Base-by-base conservation (phyloP, 2,329 filamentous ascomycete species). In the Colletotrichum agaves region DNA sequence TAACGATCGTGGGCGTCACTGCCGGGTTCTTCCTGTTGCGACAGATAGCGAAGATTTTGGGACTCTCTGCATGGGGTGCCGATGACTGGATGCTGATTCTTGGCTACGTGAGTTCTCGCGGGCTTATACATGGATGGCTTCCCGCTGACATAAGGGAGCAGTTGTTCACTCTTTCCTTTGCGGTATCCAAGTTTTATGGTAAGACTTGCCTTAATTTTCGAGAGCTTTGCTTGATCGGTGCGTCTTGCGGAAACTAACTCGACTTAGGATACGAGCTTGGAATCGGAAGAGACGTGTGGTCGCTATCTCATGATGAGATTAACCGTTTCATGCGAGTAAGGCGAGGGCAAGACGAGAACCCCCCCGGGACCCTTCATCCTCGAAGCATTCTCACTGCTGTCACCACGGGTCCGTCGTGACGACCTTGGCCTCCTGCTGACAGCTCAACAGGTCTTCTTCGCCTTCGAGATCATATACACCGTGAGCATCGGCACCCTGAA, bases 401-500 rank as follows among this genome's bases (percentile, higher is more conserved):
- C 23, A 27, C 4, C 3, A 27, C 23, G 6, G 6, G 23, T 6
- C 23, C 23, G 23, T 27, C 23, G 23, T 27, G 23, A 27, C 23
- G 23, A 27, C 6, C 23, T 4, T 6, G 5, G 6, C 23, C 23
- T 27, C 10, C 35, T 11, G 35, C 35, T 37, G 12, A 37, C 35
- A 13, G 10, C 35, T 15, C 12, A 1, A 19, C 50, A 67, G 64
- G 61, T 59, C 2, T 67, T 67, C 21, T 67, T 67, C 41, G 64
- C 53, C 15, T 64, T 59, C 5, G 64, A 67, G 19, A 39, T 67
- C 33, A 53, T 67, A 15, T 67, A 67, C 41, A 65, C 46, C 46
- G 37, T 67, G 11, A 77, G 77, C 49, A 80, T 85, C 39, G 76
- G 82, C 4, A 80, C 78, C 5, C 74, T 77, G 15, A 80, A 80